Conservation (phyloP, 345 rosid species). For the Lagerstroemia speciosa region DNA sequence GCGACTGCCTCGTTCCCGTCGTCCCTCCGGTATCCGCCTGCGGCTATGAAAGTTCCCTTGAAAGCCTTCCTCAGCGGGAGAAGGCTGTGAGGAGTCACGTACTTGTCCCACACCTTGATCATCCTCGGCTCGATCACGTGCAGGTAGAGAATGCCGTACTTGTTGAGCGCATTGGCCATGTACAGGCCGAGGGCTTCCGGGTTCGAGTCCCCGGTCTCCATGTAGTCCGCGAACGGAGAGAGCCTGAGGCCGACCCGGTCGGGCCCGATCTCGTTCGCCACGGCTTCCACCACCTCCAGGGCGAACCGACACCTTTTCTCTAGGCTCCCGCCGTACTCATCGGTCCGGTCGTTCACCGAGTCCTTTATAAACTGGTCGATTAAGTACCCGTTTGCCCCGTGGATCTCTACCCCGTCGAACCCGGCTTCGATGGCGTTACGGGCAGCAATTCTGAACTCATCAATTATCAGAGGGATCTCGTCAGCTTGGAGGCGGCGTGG, state of each 20-base stretch:
- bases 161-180: conserved; percentile 17
- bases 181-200: conserved; percentile 21
- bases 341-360: conserved; percentile 21
- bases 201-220: conserved; percentile 18
- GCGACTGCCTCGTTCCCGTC: conserved; percentile 4
- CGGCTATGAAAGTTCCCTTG: conserved; percentile 5
- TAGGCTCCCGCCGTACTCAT: conserved; percentile 24
- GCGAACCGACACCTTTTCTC: conserved; percentile 18
- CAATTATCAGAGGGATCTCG: conserved; percentile 29
- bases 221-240: conserved; percentile 11
- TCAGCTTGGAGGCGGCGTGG: conserved; percentile 29
- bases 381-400: conserved; percentile 25
- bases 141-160: conserved; percentile 5
- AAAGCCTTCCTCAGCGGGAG: conserved; percentile 7
- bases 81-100: conserved; percentile 8
- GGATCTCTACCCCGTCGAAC: conserved; percentile 28
- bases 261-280: conserved; percentile 10
- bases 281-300: conserved; percentile 14
- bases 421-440: conserved; percentile 53
- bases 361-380: conserved; percentile 51
- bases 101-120: not conserved
- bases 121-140: conserved; percentile 12
- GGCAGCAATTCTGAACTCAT: conserved; percentile 45
- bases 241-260: conserved; percentile 15
- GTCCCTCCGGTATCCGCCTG: conserved; percentile 7